Percentiles rank a stretch among this genome's conserved stretches.
phyloP scores from a whole-genome alignment of 768 basidiomycete species.

The Lactifluus hygrophoroides region DNA sequence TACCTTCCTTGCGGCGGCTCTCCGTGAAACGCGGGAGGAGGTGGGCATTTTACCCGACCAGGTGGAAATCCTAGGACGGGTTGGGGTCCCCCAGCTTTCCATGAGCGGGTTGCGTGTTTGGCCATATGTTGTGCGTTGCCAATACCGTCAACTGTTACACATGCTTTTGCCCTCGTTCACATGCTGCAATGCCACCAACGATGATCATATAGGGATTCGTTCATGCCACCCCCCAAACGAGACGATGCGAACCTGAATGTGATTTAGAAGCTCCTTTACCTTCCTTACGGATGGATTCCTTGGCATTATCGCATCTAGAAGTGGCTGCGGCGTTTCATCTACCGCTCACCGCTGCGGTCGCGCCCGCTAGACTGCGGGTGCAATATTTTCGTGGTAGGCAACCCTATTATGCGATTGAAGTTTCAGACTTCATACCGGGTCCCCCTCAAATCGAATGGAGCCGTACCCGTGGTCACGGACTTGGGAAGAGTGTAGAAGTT shows the following conservation, averaged over 20 bases:
- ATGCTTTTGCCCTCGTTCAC: conserved; percentile 1
- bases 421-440: conserved; percentile 45
- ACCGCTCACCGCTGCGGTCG: conserved; percentile 44
- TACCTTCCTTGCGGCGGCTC: conserved; percentile 47
- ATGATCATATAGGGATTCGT: conserved; percentile 25
- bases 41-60: conserved; percentile 51
- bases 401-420: conserved; percentile 62
- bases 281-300: conserved; percentile 44
- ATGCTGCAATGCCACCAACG: background rate
- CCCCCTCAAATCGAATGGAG: conserved; percentile 25
- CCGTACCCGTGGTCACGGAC: conserved; percentile 37
- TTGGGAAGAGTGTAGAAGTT: conserved; percentile 49
- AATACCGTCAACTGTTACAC: conserved; percentile 11
- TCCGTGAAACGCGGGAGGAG: conserved; percentile 72
- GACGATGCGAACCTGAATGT: conserved; percentile 16
- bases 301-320: conserved; percentile 50
- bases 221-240: conserved; percentile 15
- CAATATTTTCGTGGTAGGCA: conserved; percentile 46
- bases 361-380: conserved; percentile 39
- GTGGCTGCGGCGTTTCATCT: conserved; percentile 68
- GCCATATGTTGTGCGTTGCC: conserved; percentile 61
- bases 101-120: conserved; percentile 56
- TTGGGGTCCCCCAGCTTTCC: conserved; percentile 55
- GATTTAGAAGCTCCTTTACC: conserved; percentile 40
- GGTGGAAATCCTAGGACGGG: conserved; percentile 56